phyloP scores from a whole-genome alignment of 2,329 filamentous ascomycete species.

The Fusarium nodosum region DNA sequence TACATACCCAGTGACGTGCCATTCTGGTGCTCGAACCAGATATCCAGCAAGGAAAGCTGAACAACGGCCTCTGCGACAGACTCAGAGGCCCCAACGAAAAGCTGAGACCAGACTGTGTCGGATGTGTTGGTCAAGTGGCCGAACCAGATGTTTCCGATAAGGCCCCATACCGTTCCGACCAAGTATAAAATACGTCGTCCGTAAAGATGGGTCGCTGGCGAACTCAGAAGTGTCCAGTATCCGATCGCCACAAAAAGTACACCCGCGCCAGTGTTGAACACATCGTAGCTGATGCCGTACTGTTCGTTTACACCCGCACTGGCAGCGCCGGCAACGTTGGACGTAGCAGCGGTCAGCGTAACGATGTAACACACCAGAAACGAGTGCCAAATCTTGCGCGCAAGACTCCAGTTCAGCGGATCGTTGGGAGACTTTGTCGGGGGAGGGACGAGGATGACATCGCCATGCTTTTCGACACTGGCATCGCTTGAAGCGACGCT shows the following conservation, averaged over 20 bases:
- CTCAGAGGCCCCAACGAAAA: constrained; percentile 70
- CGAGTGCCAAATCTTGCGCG: constrained; percentile 65
- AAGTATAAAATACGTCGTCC: constrained; percentile 68
- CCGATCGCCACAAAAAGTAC: constrained; percentile 69
- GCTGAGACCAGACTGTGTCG: constrained; percentile 67
- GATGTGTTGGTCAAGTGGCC: constrained; percentile 58
- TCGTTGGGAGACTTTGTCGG: constrained; percentile 67
- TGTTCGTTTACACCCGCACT: constrained; percentile 64
- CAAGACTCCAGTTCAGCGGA: constrained; percentile 64
- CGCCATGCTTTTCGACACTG: constrained; percentile 51
- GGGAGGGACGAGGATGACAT: constrained; percentile 66
- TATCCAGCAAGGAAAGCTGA: constrained; percentile 68
- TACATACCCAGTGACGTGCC: constrained; percentile 68
- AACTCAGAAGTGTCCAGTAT: constrained; percentile 67
- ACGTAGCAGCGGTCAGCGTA: constrained; percentile 67
- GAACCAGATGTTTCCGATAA: constrained; percentile 68
- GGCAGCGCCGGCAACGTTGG: constrained; percentile 68
- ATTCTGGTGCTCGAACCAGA: constrained; percentile 70
- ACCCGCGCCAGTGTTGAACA: constrained; percentile 69
- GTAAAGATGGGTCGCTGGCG: constrained; percentile 67
- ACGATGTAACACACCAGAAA: constrained; percentile 66
- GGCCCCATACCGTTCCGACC: constrained; percentile 62
- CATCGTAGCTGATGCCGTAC: constrained; percentile 64
- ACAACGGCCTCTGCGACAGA: constrained; percentile 68
- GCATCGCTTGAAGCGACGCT: constrained; percentile 45